Evolutionary conservation across 1,139 yeast species (phyloP).

Genomic region (Saccharomyces hybrid): DNA sequence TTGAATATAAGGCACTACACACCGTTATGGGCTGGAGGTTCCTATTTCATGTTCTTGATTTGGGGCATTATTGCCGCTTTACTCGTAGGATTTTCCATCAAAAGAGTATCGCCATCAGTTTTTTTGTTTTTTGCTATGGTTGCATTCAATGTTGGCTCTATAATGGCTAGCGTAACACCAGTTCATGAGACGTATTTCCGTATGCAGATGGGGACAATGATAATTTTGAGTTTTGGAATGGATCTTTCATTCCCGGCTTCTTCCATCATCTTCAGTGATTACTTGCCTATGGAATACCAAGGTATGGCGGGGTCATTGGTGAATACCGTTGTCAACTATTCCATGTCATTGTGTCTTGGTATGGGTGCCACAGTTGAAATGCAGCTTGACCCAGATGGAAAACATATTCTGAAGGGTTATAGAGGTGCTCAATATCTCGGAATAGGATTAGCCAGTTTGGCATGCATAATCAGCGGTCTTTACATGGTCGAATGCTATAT

Average conservation of each 20-base stretch:
- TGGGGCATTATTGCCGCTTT: conserved; percentile 44
- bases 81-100: conserved; percentile 38
- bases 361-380: conserved; percentile 44
- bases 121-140: conserved; percentile 39
- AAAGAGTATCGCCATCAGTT: conserved; percentile 39
- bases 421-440: conserved; percentile 39
- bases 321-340: conserved; percentile 47
- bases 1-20: conserved; percentile 41
- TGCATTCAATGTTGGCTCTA: conserved; percentile 43
- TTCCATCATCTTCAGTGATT: conserved; percentile 45
- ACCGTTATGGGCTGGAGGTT: conserved; percentile 39
- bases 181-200: conserved; percentile 42
- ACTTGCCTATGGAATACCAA: conserved; percentile 44
- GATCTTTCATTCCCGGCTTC: conserved; percentile 54
- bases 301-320: conserved; percentile 57
- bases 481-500: conserved; percentile 6
- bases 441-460: conserved; percentile 25
- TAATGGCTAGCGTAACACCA: conserved; percentile 44
- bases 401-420: conserved; percentile 33
- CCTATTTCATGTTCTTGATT: conserved; percentile 41
- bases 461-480: conserved; percentile 10
- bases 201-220: conserved; percentile 42
- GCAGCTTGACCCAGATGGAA: conserved; percentile 29
- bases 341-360: conserved; percentile 48
- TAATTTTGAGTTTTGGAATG: conserved; percentile 50